Evolutionary conservation across 139 green algal genomes (phyloP).

Genomic region (Deuterostichococcus epilithicus): DNA sequence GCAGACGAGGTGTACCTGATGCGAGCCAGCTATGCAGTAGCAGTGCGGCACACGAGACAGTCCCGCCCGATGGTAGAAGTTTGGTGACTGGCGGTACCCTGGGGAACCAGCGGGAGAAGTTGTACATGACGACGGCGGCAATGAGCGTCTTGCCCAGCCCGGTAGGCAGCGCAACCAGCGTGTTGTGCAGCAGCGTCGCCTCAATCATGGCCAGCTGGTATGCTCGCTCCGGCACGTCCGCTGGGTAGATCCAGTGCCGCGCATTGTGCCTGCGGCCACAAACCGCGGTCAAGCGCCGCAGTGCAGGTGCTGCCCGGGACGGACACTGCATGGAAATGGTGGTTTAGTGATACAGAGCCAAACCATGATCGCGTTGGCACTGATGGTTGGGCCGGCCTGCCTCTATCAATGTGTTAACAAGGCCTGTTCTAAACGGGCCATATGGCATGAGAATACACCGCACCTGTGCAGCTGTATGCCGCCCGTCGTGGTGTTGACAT

Average conservation of each 20-base stretch:
- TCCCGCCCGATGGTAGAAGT: no score
- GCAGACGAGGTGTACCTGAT: no score
- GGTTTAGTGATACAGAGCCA: not conserved
- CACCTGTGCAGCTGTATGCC: conserved; percentile 38
- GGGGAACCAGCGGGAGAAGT: conserved; percentile 92
- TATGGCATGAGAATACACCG: not conserved
- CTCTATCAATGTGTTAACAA: not conserved
- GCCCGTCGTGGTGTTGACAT: conserved; percentile 15
- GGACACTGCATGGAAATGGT: not conserved
- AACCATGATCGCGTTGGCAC: not conserved
- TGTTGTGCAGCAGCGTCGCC: conserved; percentile 82
- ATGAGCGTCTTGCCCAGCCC: conserved; percentile 97
- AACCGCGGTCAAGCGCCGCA: not conserved
- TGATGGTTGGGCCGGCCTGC: conserved; percentile 3
- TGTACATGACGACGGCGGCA: conserved; percentile 91
- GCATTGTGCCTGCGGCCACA: conserved; percentile 20
- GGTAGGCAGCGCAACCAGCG: conserved; percentile 90
- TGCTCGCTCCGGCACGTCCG: conserved; percentile 38
- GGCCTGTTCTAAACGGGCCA: not conserved
- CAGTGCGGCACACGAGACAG: no score
- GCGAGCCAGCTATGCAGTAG: no score
- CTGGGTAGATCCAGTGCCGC: conserved; percentile 75
- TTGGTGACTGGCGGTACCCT: no score
- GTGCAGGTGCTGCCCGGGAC: conserved; percentile 3
- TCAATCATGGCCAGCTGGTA: conserved; percentile 72